Percentiles rank a stretch among this genome's conserved stretches.
Evolutionary conservation across 2,329 filamentous ascomycete species (phyloP).

Genomic region (Chaetothyriales sp.): DNA sequence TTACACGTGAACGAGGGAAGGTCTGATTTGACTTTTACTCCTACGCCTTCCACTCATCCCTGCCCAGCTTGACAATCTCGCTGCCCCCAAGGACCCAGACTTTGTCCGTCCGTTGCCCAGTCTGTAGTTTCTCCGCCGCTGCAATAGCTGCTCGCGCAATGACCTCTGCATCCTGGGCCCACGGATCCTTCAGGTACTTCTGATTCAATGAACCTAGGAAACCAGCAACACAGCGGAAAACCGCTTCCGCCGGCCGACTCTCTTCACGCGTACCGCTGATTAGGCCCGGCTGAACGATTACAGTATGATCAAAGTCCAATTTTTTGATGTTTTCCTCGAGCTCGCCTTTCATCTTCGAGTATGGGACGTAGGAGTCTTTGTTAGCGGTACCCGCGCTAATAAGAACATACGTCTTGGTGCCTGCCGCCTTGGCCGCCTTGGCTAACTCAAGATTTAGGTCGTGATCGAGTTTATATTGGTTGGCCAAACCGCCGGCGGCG

Average conservation of each 20-base stretch:
- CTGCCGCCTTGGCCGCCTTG: slow-evolving; percentile 55
- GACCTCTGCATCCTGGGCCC: slow-evolving; percentile 59
- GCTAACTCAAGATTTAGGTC: slow-evolving; percentile 72
- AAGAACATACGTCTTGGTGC: slow-evolving; percentile 61
- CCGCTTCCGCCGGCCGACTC: slow-evolving; percentile 42
- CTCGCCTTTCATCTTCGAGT: slow-evolving; percentile 65
- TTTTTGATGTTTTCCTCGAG: slow-evolving; percentile 63
- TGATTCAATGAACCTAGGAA: slow-evolving; percentile 40
- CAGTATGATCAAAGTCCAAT: slow-evolving; percentile 59
- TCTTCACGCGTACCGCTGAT: slow-evolving; percentile 58
- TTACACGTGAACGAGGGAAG: background rate
- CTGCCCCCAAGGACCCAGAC: slow-evolving; percentile 25
- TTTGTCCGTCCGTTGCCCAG: slow-evolving; percentile 28
- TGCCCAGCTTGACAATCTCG: slow-evolving; percentile 24
- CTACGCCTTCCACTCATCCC: slow-evolving; percentile 16
- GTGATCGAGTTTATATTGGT: slow-evolving; percentile 77
- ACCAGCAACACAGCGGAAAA: slow-evolving; percentile 41
- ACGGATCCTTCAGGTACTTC: slow-evolving; percentile 42
- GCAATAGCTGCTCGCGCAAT: slow-evolving; percentile 39
- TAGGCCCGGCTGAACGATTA: slow-evolving; percentile 59
- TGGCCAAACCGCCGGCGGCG: slow-evolving; percentile 57
- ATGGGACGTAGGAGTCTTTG: slow-evolving; percentile 39
- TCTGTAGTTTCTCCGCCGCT: slow-evolving; percentile 26
- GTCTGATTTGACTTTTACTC: background rate
- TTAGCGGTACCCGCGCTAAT: slow-evolving; percentile 46